Evolutionary conservation across 2,329 filamentous ascomycete genomes (phyloP).

Genomic region (Cyanodermella asteris): DNA sequence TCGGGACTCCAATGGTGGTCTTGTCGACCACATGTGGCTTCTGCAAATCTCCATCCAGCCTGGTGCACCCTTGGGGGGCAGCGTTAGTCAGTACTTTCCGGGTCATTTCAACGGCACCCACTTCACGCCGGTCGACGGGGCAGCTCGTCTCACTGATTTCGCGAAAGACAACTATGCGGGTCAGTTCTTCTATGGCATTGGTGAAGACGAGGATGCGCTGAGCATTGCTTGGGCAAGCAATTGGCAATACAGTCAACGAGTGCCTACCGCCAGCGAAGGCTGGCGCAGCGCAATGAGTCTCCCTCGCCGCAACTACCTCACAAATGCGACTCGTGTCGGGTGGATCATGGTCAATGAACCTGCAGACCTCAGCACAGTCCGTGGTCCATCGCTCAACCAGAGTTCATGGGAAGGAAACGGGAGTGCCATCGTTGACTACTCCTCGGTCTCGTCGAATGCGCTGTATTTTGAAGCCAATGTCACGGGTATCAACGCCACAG

Average conservation of each 20-base stretch:
- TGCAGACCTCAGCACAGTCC: conserved; percentile 22
- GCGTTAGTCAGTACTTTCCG: conserved; percentile 13
- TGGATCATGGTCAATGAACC: conserved; percentile 29
- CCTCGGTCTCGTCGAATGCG: conserved; percentile 22
- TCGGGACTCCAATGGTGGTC: conserved; percentile 13
- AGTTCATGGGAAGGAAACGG: conserved; percentile 26
- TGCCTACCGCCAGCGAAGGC: conserved; percentile 32
- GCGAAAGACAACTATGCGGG: conserved; percentile 22
- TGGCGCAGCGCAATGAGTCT: conserved; percentile 32
- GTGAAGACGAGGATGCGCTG: conserved; percentile 19
- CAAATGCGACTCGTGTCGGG: conserved; percentile 27
- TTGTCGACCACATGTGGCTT: conserved; percentile 9
- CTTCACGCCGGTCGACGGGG: conserved; percentile 15
- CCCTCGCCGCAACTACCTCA: conserved; percentile 30
- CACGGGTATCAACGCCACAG: conserved; percentile 18
- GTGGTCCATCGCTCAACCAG: conserved; percentile 12
- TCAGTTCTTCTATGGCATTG: conserved; percentile 31
- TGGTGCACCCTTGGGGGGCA: conserved; percentile 15
- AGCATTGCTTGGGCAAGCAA: conserved; percentile 36
- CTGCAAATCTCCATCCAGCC: conserved; percentile 14
- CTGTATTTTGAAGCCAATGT: conserved; percentile 34
- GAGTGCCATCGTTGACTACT: conserved; percentile 28
- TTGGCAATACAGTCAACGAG: conserved; percentile 34
- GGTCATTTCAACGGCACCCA: conserved; percentile 44
- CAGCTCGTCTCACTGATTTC: conserved; percentile 12